Evolutionary conservation across 2,329 filamentous ascomycete species (phyloP).

Genomic region (Sporothrix globosa): DNA sequence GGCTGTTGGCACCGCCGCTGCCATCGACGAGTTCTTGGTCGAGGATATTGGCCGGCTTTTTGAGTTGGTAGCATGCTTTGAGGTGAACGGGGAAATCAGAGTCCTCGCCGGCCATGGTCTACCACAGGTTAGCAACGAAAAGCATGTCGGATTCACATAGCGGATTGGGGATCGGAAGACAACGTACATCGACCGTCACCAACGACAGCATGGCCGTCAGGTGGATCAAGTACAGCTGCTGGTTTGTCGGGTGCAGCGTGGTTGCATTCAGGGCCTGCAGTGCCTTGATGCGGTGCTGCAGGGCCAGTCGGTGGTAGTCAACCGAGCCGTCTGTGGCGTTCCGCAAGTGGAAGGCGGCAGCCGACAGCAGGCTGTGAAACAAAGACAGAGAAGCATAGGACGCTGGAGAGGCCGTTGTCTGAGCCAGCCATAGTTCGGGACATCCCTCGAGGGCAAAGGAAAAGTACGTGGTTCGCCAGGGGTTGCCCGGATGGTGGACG

Average conservation of each 20-base stretch:
- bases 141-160: not conserved
- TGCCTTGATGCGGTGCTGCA: conserved; percentile 23
- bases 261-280: conserved; percentile 17
- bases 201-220: conserved; percentile 33
- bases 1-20: conserved; percentile 9
- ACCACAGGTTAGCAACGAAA: not conserved
- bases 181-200: conserved; percentile 29
- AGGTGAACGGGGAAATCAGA: conserved; percentile 31
- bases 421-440: not conserved
- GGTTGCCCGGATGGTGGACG: conserved; percentile 29
- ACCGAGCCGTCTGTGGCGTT: conserved; percentile 22
- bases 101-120: conserved; percentile 32
- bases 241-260: conserved; percentile 2
- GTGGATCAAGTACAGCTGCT: conserved; percentile 22
- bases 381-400: not conserved
- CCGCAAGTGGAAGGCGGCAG: conserved; percentile 30
- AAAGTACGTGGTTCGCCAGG: conserved; percentile 28
- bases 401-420: not conserved
- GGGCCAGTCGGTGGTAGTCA: conserved; percentile 18
- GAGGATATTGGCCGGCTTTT: not conserved
- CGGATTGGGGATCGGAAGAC: not conserved
- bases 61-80: conserved; percentile 28
- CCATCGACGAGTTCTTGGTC: not conserved
- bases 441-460: conserved; percentile 15
- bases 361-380: conserved; percentile 28